phyloP scores from a whole-genome alignment of 2,329 filamentous ascomycete genomes.

The Teratosphaeria zuluensis region DNA sequence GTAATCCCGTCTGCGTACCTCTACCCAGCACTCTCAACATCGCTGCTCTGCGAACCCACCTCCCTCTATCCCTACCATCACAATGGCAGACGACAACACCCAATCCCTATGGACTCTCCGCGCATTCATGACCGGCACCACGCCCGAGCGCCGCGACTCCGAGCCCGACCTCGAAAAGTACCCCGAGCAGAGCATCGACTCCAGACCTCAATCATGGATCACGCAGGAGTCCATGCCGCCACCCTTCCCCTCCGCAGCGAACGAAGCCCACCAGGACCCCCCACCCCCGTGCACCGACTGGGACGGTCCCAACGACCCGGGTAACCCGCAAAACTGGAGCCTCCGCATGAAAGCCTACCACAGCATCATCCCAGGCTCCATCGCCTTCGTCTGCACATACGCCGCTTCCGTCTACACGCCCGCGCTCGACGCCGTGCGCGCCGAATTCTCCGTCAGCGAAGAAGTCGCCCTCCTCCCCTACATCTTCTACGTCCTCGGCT shows the following conservation, averaged over 20 bases:
- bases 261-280: neutral
- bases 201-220: neutral
- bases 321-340: constrained; percentile 14
- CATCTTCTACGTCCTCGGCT: too few relatives aligned
- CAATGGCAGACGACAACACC: neutral
- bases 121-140: neutral
- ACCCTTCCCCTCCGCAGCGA: neutral
- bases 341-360: neutral
- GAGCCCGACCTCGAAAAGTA: neutral
- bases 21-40: neutral
- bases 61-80: neutral
- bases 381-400: constrained; percentile 21
- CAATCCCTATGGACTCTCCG: neutral
- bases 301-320: constrained; percentile 17
- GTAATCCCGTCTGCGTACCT: neutral
- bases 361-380: constrained; percentile 3
- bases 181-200: neutral
- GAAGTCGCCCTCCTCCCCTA: too few relatives aligned
- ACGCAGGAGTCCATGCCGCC: neutral
- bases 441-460: too few relatives aligned
- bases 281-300: constrained; percentile 8
- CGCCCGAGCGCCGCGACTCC: neutral
- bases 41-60: neutral
- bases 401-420: constrained; percentile 10
- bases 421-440: too few relatives aligned